Base-by-base conservation (phyloP, 257 asterid genomes). In the Jacaranda copaia region DNA sequence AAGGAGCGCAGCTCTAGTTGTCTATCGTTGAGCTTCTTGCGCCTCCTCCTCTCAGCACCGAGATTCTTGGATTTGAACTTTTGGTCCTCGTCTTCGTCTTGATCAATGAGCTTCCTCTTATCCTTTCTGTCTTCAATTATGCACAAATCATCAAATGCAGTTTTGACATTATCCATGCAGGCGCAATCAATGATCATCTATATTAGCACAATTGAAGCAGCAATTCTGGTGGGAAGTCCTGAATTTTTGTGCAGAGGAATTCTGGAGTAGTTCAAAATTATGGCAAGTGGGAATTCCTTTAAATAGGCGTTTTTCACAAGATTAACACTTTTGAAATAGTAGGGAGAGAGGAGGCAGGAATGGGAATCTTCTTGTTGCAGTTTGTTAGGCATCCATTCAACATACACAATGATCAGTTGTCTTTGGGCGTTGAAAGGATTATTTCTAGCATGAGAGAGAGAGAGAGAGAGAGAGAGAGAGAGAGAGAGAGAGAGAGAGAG, bases 11-110 rank as follows among this genome's bases (percentile, higher is more conserved):
- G 89, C 83, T 89, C 91, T 0, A 89, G 88, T 9, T 89, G 94
- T 69, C 92, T 60, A 49, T 88, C 90, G 3, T 79, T 82, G 72
- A 94, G 97, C 76, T 94, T 94, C 86, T 88, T 85, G 58, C 98
- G 96, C 15, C 97, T 79, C 70, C 55, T 84, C 75, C 97, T 86
- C 76, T 94, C 97, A 2, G 97, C 96, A 0, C 58, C 62, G 13
- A 94, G 98, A 77, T 94, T 92, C 91, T 92, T 92, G 58, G 98
- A 94, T 70, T 84, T 94, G 85, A n/a, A 88, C 39, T 40, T 79
- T 18, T 52, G 39, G 6, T 83, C 75, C 4, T 48, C 75, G 13
- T 52, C 79, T 0, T 81, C 88, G 7, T 77, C 84, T 40, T 69
- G 46, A 10, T 63, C 84, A 11, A 53, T 35, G 40, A 64, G 49